Percentiles rank a stretch among this genome's conserved stretches.
Conservation (phyloP, 345 rosid genomes). For the Lepidium aucheri region DNA sequence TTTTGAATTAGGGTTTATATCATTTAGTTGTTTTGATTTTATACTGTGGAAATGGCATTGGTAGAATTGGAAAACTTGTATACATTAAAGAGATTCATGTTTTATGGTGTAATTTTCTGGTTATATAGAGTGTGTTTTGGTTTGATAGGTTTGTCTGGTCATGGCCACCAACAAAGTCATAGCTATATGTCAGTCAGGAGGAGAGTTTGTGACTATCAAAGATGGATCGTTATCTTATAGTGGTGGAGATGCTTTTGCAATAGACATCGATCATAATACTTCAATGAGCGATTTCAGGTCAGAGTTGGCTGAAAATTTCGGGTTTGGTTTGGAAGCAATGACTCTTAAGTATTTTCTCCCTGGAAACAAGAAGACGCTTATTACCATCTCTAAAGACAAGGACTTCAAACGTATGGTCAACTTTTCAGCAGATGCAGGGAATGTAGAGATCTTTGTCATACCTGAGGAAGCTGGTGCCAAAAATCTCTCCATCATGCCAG, state of each 20-base stretch:
- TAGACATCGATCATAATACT: constrained; percentile 59
- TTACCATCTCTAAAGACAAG: constrained; percentile 82
- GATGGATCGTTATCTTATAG: constrained; percentile 62
- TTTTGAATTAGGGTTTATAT: background rate
- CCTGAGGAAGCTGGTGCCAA: constrained; percentile 52
- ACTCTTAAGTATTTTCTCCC: constrained; percentile 82
- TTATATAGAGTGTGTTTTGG: background rate
- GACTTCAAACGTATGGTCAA: constrained; percentile 79
- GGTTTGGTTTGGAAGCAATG: constrained; percentile 42
- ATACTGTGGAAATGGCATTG: background rate
- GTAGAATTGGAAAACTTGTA: background rate
- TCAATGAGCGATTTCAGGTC: constrained; percentile 56
- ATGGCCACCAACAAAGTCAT: constrained; percentile 78
- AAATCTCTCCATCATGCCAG: constrained; percentile 51
- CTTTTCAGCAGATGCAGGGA: constrained; percentile 56
- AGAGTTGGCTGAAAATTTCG: constrained; percentile 76
- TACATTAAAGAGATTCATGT: background rate
- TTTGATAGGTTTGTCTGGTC: constrained; percentile 19
- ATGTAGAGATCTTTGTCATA: constrained; percentile 57
- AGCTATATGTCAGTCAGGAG: constrained; percentile 94
- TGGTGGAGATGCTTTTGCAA: constrained; percentile 85
- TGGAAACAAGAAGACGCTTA: constrained; percentile 78
- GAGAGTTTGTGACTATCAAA: constrained; percentile 56
- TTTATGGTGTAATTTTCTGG: background rate
- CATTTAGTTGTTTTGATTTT: background rate